Evolutionary conservation across 2,329 filamentous ascomycete genomes (phyloP).

Genomic region (Arthrobotrys pseudoclavata): DNA sequence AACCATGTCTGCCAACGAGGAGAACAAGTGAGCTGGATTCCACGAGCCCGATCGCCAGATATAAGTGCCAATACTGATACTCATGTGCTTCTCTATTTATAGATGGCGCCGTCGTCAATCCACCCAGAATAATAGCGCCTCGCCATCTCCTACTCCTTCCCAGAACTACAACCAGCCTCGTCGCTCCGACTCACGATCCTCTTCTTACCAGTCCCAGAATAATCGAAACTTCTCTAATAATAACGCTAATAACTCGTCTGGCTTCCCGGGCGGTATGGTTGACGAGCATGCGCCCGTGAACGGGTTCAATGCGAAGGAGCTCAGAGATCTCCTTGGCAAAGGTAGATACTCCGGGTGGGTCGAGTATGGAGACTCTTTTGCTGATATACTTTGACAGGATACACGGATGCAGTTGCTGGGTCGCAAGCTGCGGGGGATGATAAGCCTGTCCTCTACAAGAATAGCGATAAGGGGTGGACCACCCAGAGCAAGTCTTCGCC

Average conservation of each 20-base stretch:
- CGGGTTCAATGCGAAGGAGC: constrained; percentile 53
- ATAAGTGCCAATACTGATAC: background rate
- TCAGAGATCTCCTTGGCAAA: constrained; percentile 37
- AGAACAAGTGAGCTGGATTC: constrained; percentile 45
- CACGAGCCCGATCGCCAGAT: background rate
- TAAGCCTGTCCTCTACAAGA: constrained; percentile 48
- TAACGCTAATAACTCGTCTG: constrained; percentile 37
- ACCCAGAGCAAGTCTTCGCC: constrained; percentile 57
- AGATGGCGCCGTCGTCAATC: constrained; percentile 59
- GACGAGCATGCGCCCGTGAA: constrained; percentile 55
- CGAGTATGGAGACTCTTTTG: background rate
- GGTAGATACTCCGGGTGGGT: constrained; percentile 13
- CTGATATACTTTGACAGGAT: constrained; percentile 15
- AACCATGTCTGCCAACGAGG: constrained; percentile 51
- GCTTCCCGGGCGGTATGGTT: constrained; percentile 32
- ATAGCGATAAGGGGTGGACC: constrained; percentile 54
- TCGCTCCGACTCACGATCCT: constrained; percentile 51
- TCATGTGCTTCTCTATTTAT: background rate
- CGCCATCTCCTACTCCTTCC: constrained; percentile 40
- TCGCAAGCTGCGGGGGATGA: constrained; percentile 45
- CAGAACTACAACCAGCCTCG: constrained; percentile 57
- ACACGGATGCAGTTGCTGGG: constrained; percentile 36
- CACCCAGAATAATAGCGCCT: constrained; percentile 49
- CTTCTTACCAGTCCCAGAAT: constrained; percentile 43
- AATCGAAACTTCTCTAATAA: constrained; percentile 48